Conservation (phyloP, 768 basidiomycete species). For the Pisolithus albus region DNA sequence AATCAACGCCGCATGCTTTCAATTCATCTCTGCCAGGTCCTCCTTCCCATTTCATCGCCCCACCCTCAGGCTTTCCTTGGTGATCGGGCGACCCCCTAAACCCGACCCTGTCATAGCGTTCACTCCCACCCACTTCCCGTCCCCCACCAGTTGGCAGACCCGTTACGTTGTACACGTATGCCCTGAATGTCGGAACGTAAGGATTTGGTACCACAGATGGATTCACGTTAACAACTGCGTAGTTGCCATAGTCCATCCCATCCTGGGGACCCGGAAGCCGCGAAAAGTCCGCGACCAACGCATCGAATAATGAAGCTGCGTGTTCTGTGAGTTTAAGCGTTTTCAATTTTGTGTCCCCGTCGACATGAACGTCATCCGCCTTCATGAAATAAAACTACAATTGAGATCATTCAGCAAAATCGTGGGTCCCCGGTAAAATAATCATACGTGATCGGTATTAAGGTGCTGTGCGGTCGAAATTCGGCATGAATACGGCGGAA, state of each 20-base stretch:
- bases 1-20: constrained; percentile 19
- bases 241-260: constrained; percentile 53
- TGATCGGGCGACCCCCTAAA: constrained; percentile 30
- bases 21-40: constrained; percentile 62
- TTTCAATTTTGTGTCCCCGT: constrained; percentile 11
- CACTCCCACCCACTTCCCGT: constrained; percentile 6
- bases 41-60: constrained; percentile 34
- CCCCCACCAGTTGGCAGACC: constrained; percentile 12
- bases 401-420: not conserved
- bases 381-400: constrained; percentile 51
- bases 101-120: not conserved
- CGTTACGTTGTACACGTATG: constrained; percentile 77
- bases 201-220: constrained; percentile 85
- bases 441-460: constrained; percentile 74
- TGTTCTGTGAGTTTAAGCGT: constrained; percentile 1
- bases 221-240: constrained; percentile 70
- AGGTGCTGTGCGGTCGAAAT: constrained; percentile 48
- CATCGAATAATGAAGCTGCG: constrained; percentile 26
- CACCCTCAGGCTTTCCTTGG: constrained; percentile 41
- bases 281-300: constrained; percentile 58
- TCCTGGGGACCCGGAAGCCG: constrained; percentile 49
- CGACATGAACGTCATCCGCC: constrained; percentile 41
- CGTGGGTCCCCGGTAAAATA: constrained; percentile 5
- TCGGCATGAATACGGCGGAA: constrained; percentile 19
- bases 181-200: constrained; percentile 72